Evolutionary conservation across 441 rosid genomes (phyloP).

Genomic region (Gossypium schwendimanii): DNA sequence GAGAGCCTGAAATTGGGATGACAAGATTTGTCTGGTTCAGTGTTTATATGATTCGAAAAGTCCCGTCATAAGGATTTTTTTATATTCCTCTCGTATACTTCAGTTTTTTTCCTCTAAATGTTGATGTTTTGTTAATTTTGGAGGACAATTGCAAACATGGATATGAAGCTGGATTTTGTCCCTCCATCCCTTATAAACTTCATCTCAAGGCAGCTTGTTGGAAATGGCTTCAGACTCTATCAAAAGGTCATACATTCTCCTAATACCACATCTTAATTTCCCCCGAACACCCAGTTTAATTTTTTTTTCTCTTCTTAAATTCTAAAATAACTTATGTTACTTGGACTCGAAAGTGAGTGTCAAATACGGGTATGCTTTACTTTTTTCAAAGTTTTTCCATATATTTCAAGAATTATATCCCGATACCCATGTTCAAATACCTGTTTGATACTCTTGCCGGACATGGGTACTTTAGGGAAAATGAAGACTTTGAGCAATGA

Average conservation of each 20-base stretch:
- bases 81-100: neutral
- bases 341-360: neutral
- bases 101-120: neutral
- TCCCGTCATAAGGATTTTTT: neutral
- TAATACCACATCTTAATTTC: neutral
- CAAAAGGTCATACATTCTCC: conserved; percentile 57
- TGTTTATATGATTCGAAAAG: no score
- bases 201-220: conserved; percentile 77
- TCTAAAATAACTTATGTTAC: no score
- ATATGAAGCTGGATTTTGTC: conserved; percentile 77
- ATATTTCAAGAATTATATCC: neutral
- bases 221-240: conserved; percentile 76
- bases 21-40: neutral
- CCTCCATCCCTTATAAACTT: conserved; percentile 86
- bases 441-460: no score
- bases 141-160: conserved; percentile 68
- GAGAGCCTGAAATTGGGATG: neutral
- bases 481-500: neutral
- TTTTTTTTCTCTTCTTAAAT: no score
- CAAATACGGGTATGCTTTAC: neutral
- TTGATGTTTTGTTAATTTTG: conserved; percentile 13
- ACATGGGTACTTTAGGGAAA: no score
- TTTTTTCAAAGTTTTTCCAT: neutral
- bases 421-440: neutral
- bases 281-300: neutral